A percentile compares a stretch with the other conserved stretches of the same genome.
phyloP scores from a whole-genome alignment of 2,329 filamentous ascomycete genomes.

The Aureobasidium sp. region DNA sequence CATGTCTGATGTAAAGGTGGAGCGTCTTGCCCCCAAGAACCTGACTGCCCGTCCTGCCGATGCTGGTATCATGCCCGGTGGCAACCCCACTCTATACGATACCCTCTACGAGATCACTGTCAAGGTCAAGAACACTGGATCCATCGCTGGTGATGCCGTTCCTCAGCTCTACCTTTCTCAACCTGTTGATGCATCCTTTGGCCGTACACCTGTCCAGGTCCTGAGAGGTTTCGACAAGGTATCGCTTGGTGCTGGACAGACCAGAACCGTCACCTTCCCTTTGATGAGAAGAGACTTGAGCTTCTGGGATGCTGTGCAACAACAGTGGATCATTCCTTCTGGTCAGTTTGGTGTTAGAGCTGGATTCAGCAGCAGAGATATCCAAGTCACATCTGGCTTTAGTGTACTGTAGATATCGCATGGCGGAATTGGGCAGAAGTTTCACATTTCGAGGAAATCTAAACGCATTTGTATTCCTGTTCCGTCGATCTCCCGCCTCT shows the following conservation, averaged over 20 bases:
- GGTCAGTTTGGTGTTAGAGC: conserved; percentile 25
- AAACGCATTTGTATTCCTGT: no score
- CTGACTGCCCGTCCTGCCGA: background rate
- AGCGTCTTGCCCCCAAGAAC: conserved; percentile 42
- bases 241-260: conserved; percentile 39
- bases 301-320: conserved; percentile 51
- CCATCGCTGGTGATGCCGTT: conserved; percentile 52
- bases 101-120: conserved; percentile 56
- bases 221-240: conserved; percentile 57
- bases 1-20: conserved; percentile 30
- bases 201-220: conserved; percentile 37
- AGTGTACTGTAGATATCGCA: background rate
- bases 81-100: conserved; percentile 57
- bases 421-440: no score
- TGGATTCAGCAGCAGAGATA: conserved; percentile 29
- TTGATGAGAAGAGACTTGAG: conserved; percentile 54
- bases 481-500: no score
- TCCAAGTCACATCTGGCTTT: conserved; percentile 18
- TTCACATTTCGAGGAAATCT: no score
- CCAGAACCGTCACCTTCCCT: conserved; percentile 41
- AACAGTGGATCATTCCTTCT: conserved; percentile 48
- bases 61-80: conserved; percentile 37
- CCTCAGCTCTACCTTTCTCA: conserved; percentile 48
- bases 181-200: conserved; percentile 20
- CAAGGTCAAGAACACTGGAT: conserved; percentile 61